Conservation (phyloP, 2,329 filamentous ascomycete species). For the Diaporthe sp. region DNA sequence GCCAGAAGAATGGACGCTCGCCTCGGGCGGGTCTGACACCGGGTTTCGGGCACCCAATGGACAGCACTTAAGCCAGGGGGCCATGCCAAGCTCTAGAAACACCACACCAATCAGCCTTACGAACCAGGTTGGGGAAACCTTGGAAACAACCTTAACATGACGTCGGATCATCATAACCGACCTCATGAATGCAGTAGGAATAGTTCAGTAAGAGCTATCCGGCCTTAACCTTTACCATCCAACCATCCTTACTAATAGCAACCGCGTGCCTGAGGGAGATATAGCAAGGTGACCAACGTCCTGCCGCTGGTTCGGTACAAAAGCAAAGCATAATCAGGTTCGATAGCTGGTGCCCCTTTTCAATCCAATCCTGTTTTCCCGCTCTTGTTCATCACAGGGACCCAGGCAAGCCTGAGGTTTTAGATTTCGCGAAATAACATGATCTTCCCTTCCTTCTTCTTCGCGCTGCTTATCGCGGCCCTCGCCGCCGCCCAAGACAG, state of each 20-base stretch:
- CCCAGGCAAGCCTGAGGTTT: neutral
- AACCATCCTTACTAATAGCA: neutral
- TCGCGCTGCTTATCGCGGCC: neutral
- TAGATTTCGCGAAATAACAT: neutral
- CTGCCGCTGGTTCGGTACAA: neutral
- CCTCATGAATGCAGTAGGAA: neutral
- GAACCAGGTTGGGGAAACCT: slow-evolving; percentile 12
- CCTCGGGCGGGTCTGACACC: no score
- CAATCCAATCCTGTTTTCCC: neutral
- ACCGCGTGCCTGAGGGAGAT: neutral
- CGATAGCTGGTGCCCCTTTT: neutral
- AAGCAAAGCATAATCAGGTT: neutral
- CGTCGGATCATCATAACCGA: slow-evolving; percentile 8
- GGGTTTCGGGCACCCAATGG: no score
- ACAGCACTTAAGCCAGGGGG: neutral
- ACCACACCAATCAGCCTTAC: slow-evolving; percentile 7
- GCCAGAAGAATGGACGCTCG: no score
- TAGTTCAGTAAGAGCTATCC: no score
- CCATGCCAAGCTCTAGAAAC: slow-evolving; percentile 7
- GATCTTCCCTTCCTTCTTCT: neutral
- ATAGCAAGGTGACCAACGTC: neutral
- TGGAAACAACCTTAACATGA: slow-evolving; percentile 20
- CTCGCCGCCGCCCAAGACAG: neutral
- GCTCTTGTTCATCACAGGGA: neutral
- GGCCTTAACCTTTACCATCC: no score